Evolutionary conservation across 148 eudicot genomes (phyloP), one percentile per base, ranked within the genome.

Genomic region (Vaccinium vitisidaea): DNA sequence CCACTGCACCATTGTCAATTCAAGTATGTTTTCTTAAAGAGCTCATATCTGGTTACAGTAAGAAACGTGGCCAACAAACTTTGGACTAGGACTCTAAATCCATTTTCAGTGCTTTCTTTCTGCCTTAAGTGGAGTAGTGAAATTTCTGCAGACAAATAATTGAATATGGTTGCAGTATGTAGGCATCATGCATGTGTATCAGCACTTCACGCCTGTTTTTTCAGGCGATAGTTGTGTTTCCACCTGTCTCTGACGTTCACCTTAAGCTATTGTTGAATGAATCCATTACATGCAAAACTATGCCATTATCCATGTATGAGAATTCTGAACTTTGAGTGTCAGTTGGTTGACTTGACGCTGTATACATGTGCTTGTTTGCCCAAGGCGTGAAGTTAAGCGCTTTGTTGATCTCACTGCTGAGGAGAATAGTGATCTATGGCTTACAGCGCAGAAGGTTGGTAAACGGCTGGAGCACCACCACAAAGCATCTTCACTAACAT

Each of bases 361-460:
- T 65, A 79, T 85, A 96, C 99, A 96, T 88, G 98, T 96, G 86
- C 97, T 96, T 81, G 95, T 94, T 82, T 94, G 94, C 89, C 98
- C 99, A 78, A 94, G 91, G 88, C 99, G 98, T 84, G 97, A 89
- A 86, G 98, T 93, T 80, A 93, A 96, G 88, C 97, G 99, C 77
- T 96, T 96, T 88, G 85, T 84, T 84, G 98, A 96, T 86, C 97
- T 96, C 81, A 91, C 95, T 85, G 88, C 87, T 82, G 95, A 92
- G 84, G 99, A 96, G 92, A 90, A 92, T 50, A 82, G 88, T 86
- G 99, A 96, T 86, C 69, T 96, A 74, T 96, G 99, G 99, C 89
- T 92, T 76, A 86, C 94, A 32, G 98, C 97, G 2, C 92, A 92
- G 88, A 93, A 92, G 88, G 84, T 96, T 84, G 99, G 98, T 75